These are phyloP conservation scores for Hypoxylon sp. DNA, from an alignment of 2,329 filamentous ascomycete species.

Conservation along the genomic window DNA sequence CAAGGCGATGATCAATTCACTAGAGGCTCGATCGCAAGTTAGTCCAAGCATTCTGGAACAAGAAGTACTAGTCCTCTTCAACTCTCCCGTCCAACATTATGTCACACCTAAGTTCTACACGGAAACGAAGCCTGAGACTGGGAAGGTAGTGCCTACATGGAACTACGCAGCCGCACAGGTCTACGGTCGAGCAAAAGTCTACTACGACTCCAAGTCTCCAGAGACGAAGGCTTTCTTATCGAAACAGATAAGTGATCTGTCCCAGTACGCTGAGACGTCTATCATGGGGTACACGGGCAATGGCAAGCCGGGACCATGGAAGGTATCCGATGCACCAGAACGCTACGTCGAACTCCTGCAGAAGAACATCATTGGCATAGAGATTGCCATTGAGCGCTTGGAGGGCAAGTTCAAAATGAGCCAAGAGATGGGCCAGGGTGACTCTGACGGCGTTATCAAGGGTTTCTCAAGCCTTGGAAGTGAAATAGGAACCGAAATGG, in stretches of 20 bases:
- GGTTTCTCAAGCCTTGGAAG: constrained; percentile 65
- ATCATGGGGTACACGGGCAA: constrained; percentile 70
- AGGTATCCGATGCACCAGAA: constrained; percentile 69
- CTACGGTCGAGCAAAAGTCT: constrained; percentile 71
- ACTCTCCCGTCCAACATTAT: constrained; percentile 70
- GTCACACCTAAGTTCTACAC: constrained; percentile 78
- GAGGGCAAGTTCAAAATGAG: constrained; percentile 78
- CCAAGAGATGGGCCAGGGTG: constrained; percentile 68
- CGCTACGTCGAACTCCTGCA: constrained; percentile 70
- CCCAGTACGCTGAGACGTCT: constrained; percentile 63
- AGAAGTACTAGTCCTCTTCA: constrained; percentile 76
- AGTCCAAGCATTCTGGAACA: constrained; percentile 56
- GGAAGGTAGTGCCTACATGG: constrained; percentile 80
- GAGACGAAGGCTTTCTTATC: constrained; percentile 65
- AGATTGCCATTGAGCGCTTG: constrained; percentile 69
- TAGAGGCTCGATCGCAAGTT: constrained; percentile 46
- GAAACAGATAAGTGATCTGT: constrained; percentile 68
- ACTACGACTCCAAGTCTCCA: constrained; percentile 63
- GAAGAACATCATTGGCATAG: constrained; percentile 73
- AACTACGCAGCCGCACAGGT: constrained; percentile 77
- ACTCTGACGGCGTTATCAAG: constrained; percentile 69
- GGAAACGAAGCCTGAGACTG: constrained; percentile 74
- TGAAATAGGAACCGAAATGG: constrained; percentile 56
- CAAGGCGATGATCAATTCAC: constrained; percentile 70
- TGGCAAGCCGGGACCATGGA: constrained; percentile 63